Percentiles rank a stretch among this genome's conserved stretches.
These are phyloP conservation scores for Leucoagaricus sp. DNA, from an alignment of 1,284 basidiomycete genomes.

Conservation along the genomic window DNA sequence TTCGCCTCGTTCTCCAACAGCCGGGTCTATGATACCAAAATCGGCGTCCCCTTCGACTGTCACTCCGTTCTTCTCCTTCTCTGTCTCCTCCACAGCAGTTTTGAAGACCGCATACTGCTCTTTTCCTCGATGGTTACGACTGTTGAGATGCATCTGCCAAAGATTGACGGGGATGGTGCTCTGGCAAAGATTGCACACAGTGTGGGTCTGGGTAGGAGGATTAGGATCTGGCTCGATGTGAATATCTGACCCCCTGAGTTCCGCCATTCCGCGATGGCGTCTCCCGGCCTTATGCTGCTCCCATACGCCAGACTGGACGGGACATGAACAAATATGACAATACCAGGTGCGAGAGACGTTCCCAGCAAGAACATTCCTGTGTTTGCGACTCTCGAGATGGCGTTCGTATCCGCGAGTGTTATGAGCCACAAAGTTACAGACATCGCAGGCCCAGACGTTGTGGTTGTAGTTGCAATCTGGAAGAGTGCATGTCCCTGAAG, in stretches of 20 bases:
- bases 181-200: slow-evolving; percentile 7
- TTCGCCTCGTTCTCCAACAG: slow-evolving; percentile 21
- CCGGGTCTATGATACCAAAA: slow-evolving; percentile 39
- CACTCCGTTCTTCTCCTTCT: slow-evolving; percentile 47
- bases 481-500: not conserved
- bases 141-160: not conserved
- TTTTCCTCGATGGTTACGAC: not conserved
- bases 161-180: not conserved
- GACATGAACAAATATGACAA: too few relatives aligned
- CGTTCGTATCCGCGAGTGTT: not conserved
- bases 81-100: slow-evolving; percentile 41
- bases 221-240: too few relatives aligned
- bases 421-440: not conserved
- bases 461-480: not conserved
- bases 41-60: slow-evolving; percentile 37
- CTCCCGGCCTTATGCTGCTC: too few relatives aligned
- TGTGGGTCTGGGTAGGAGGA: too few relatives aligned
- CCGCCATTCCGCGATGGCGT: too few relatives aligned
- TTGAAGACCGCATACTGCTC: not conserved
- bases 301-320: too few relatives aligned
- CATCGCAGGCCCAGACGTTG: not conserved
- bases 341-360: too few relatives aligned
- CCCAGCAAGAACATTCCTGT: too few relatives aligned
- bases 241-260: too few relatives aligned
- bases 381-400: not conserved